These are phyloP conservation scores for Hypericum perforatum DNA, from an alignment of 345 rosid genomes.

Conservation along the genomic window DNA sequence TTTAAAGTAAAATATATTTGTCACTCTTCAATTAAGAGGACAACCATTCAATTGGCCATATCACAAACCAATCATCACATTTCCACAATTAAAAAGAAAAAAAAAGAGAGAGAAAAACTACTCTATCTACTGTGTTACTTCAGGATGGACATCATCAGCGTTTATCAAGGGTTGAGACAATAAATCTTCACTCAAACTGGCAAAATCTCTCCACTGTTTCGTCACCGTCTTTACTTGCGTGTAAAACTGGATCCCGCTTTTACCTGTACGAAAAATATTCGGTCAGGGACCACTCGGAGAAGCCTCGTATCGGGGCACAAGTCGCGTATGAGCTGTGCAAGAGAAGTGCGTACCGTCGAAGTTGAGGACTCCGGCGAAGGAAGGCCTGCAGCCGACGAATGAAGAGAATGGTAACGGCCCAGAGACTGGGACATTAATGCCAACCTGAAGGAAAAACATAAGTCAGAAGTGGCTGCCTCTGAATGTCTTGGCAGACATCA, in stretches of 20 bases:
- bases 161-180: too few relatives aligned
- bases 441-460: slow-evolving; percentile 31
- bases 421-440: slow-evolving; percentile 43
- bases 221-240: slow-evolving; percentile 46
- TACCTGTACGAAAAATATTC: slow-evolving; percentile 26
- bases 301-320: neutral
- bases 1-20: too few relatives aligned
- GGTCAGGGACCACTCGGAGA: neutral
- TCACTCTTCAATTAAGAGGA: too few relatives aligned
- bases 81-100: too few relatives aligned
- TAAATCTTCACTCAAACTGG: slow-evolving; percentile 7
- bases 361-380: slow-evolving; percentile 36
- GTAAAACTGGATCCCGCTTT: slow-evolving; percentile 41
- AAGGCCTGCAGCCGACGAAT: slow-evolving; percentile 32
- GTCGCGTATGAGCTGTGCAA: neutral
- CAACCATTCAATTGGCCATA: too few relatives aligned
- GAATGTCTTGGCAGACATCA: too few relatives aligned
- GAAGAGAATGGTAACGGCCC: slow-evolving; percentile 37
- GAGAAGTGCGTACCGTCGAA: slow-evolving; percentile 31
- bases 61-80: too few relatives aligned
- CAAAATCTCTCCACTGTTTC: slow-evolving; percentile 40
- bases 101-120: too few relatives aligned
- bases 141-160: too few relatives aligned
- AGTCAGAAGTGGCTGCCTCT: too few relatives aligned
- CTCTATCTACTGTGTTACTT: too few relatives aligned